Conservation (phyloP, 148 eudicot genomes). For the Drosera capensis region DNA sequence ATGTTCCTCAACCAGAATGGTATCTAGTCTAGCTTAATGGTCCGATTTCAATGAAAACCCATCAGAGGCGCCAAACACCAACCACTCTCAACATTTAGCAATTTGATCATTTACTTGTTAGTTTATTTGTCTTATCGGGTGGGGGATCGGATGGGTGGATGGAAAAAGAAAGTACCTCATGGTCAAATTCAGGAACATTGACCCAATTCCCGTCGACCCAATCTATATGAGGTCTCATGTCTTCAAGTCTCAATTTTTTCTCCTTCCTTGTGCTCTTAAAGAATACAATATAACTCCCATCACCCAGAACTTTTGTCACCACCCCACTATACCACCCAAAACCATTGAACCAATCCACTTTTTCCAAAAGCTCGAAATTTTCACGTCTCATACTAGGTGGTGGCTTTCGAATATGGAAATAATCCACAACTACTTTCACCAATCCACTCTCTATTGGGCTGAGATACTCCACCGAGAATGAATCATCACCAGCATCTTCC, state of each 20-base stretch:
- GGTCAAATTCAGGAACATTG: slow-evolving; percentile 24
- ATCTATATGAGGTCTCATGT: slow-evolving; percentile 30
- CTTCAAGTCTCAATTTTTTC: slow-evolving; percentile 20
- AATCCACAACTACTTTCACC: slow-evolving; percentile 15
- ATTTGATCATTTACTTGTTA: too few relatives aligned
- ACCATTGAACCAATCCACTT: slow-evolving; percentile 31
- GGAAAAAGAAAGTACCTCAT: too few relatives aligned
- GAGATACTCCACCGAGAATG: slow-evolving; percentile 23
- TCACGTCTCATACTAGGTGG: slow-evolving; percentile 16
- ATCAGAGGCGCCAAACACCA: too few relatives aligned
- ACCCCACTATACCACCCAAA: slow-evolving; percentile 33
- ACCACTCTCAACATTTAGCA: too few relatives aligned
- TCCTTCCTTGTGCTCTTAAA: slow-evolving; percentile 25
- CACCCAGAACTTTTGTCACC: slow-evolving; percentile 24
- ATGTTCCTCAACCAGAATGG: too few relatives aligned
- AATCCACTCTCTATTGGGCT: slow-evolving; percentile 12
- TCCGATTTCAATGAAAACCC: too few relatives aligned
- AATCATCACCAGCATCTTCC: slow-evolving; percentile 6
- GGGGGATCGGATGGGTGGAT: not conserved
- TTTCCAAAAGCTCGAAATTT: slow-evolving; percentile 25
- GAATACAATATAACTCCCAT: slow-evolving; percentile 24
- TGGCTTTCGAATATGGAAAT: slow-evolving; percentile 24
- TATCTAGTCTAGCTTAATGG: too few relatives aligned
- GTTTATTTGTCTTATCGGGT: too few relatives aligned
- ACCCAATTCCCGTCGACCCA: slow-evolving; percentile 23